Conservation (phyloP, 805 yeast genomes). For the Cyberlindnera saturnus region DNA sequence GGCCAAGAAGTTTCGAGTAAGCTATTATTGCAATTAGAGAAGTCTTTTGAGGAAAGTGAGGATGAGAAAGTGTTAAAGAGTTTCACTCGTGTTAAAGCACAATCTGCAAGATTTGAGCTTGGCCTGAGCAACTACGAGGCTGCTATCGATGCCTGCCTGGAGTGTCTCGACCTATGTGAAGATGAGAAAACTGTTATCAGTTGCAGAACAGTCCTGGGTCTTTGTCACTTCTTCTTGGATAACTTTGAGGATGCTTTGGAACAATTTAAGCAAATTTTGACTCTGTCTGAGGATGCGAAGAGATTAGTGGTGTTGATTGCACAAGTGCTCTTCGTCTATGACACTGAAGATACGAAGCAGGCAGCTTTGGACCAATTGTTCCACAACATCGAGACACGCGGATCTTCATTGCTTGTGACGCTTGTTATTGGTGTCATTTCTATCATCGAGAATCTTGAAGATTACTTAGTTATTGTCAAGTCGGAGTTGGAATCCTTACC, state of each 20-base stretch:
- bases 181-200: conserved; percentile 40
- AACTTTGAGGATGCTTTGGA: conserved; percentile 62
- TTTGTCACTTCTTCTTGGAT: conserved; percentile 57
- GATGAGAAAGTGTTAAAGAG: conserved; percentile 37
- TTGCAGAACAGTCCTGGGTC: conserved; percentile 63
- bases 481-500: conserved; percentile 57
- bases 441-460: conserved; percentile 55
- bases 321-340: conserved; percentile 72
- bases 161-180: conserved; percentile 43
- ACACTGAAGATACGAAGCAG: conserved; percentile 68
- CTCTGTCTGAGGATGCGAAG: conserved; percentile 48
- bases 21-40: conserved; percentile 46
- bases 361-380: conserved; percentile 84
- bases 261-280: conserved; percentile 61
- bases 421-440: conserved; percentile 77
- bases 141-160: conserved; percentile 58
- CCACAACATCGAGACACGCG: conserved; percentile 53
- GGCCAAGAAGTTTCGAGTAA: conserved; percentile 45
- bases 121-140: conserved; percentile 49
- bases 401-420: conserved; percentile 61
- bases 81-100: conserved; percentile 59
- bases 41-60: conserved; percentile 50
- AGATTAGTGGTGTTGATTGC: conserved; percentile 68
- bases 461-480: conserved; percentile 52
- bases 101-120: conserved; percentile 63